These are phyloP conservation scores for Aspergillus sp. DNA, from an alignment of 2,329 filamentous ascomycete species.

Conservation along the genomic window DNA sequence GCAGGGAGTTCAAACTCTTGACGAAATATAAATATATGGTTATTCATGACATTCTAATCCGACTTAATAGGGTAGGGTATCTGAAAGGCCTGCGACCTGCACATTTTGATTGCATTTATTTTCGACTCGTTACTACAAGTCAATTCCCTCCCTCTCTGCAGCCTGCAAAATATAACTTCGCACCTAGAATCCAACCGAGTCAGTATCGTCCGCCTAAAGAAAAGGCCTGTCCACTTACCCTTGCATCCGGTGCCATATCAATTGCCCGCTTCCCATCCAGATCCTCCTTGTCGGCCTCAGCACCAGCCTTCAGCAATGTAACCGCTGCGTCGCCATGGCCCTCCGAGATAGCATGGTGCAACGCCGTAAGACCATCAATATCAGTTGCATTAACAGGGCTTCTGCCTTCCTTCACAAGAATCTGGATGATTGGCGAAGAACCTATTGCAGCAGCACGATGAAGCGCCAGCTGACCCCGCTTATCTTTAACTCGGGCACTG, in stretches of 20 bases:
- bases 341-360: constrained; percentile 70
- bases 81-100: background rate
- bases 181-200: constrained; percentile 51
- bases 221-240: constrained; percentile 51
- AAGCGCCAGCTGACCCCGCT: constrained; percentile 81
- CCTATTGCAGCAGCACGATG: constrained; percentile 91
- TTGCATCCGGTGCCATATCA: constrained; percentile 80
- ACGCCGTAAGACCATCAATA: constrained; percentile 75
- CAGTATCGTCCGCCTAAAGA: constrained; percentile 1
- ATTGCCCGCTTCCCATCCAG: constrained; percentile 69
- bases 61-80: constrained; percentile 8
- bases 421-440: constrained; percentile 78
- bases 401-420: constrained; percentile 70
- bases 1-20: background rate
- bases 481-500: constrained; percentile 77
- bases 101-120: background rate
- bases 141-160: constrained; percentile 83
- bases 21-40: background rate
- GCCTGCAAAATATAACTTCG: constrained; percentile 73
- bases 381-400: constrained; percentile 86
- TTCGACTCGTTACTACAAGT: constrained; percentile 37
- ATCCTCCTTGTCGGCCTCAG: constrained; percentile 77
- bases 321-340: constrained; percentile 78
- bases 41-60: background rate
- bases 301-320: constrained; percentile 77